A percentile compares a stretch with the other conserved stretches of the same genome.
These are phyloP conservation scores for Perkinsus chesapeaki DNA, from an alignment of 169 alveolate genomes.

Conservation along the genomic window DNA sequence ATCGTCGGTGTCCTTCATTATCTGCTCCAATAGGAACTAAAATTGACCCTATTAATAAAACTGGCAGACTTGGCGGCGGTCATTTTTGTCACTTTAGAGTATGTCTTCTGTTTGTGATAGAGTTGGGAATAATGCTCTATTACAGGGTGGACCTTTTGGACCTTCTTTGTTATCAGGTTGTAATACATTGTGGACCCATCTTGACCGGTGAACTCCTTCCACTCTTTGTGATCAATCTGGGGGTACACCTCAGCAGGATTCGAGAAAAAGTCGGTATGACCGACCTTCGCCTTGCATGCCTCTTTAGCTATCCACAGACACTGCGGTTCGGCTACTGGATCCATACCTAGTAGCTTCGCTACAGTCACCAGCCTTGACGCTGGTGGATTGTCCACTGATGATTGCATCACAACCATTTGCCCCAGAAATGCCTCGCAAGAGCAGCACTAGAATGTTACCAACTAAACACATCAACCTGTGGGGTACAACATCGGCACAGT, in stretches of 20 bases:
- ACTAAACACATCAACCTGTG: too few relatives aligned
- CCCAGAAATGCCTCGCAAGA: too few relatives aligned
- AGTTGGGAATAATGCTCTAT: constrained; percentile 6
- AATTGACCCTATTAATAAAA: background rate
- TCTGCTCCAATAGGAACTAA: background rate
- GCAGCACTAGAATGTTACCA: too few relatives aligned
- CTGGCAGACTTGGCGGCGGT: background rate
- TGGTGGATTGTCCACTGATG: background rate
- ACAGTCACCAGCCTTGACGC: background rate
- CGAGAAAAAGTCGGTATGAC: background rate
- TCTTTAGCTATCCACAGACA: constrained; percentile 8
- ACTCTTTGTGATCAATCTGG: background rate
- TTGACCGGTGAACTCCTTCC: constrained; percentile 5
- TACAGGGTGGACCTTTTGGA: background rate
- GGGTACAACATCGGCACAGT: too few relatives aligned
- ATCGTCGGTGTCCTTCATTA: background rate
- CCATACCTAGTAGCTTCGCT: constrained; percentile 9
- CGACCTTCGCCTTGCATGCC: background rate
- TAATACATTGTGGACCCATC: constrained; percentile 2
- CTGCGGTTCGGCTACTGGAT: constrained; percentile 10
- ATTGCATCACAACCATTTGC: too few relatives aligned
- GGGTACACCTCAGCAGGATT: background rate
- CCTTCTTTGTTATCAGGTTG: background rate
- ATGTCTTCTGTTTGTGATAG: background rate
- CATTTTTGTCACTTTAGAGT: background rate